Conservation (phyloP, 768 basidiomycete species). For the Mycena maculata region DNA sequence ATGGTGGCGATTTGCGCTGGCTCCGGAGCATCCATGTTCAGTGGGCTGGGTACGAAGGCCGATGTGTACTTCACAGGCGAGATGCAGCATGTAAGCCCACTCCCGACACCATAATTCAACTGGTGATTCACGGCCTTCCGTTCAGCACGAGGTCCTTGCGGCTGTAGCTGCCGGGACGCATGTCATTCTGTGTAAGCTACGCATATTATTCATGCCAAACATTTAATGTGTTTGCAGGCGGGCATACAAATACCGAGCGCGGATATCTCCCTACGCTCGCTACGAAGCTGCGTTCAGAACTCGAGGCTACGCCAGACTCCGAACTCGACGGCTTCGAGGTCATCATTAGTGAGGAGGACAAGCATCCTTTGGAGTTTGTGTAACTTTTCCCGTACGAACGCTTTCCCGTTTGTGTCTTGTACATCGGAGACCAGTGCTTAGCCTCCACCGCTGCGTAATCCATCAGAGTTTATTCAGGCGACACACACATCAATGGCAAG, state of each 20-base stretch:
- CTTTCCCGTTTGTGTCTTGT: no score
- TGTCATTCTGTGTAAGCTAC: constrained; percentile 82
- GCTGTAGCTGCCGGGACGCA: constrained; percentile 80
- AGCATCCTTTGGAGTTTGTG: constrained; percentile 79
- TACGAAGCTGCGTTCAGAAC: constrained; percentile 66
- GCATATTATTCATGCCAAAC: constrained; percentile 7
- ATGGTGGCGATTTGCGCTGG: constrained; percentile 94
- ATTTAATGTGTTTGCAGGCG: constrained; percentile 59
- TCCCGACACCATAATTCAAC: constrained; percentile 24
- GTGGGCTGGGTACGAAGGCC: constrained; percentile 65
- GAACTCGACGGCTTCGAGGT: constrained; percentile 65
- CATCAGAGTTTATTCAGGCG: no score
- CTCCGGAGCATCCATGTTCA: constrained; percentile 82
- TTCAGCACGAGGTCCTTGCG: constrained; percentile 88
- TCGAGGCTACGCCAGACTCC: constrained; percentile 49
- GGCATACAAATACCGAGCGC: constrained; percentile 95
- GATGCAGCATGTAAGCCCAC: constrained; percentile 79
- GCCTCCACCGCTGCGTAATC: no score
- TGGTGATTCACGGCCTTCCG: not conserved
- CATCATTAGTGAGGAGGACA: constrained; percentile 77
- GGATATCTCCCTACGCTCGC: constrained; percentile 87
- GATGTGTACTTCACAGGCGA: constrained; percentile 95
- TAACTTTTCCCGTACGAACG: no score
- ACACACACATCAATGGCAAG: no score
- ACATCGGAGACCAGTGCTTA: no score